Base-by-base conservation (phyloP, 495 filamentous ascomycete genomes). In the Bombardia bombarda region DNA sequence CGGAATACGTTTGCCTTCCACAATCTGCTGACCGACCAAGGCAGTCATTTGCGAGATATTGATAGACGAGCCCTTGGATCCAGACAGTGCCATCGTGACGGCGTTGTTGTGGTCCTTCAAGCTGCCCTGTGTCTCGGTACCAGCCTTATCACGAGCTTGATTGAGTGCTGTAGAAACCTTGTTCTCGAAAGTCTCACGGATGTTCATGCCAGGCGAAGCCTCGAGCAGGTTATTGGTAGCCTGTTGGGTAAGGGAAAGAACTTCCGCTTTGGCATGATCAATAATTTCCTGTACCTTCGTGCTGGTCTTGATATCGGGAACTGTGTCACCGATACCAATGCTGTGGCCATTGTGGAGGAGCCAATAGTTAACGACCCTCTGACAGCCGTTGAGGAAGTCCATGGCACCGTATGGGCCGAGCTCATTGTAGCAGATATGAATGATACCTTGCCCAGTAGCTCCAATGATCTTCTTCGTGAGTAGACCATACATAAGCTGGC, bases 41-140 rank as follows among this genome's bases (percentile, higher is more conserved):
- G 93, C 90, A 37, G 88, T 90, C 92, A 99, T 99, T 64, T 99
- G 92, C 14, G 93, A 95, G 51, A 99, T 97, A 61, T 99, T 99
- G 68, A 97, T 97, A 3, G 86, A 86, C 4, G 92, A 95, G 51
- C 92, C 92, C 70, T 99, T 99, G 45, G 93, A 97, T 52, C 92
- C 92, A 47, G 90, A 94, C 21, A 79, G 75, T 46, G 92, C 88
- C 90, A 96, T 99, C 50, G 88, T 85, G 32, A 92, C 84, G 37
- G 89, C 90, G 47, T 95, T 95, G 73, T 99, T 99, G 46, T 82
- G 58, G 68, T 94, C 90, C 70, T 95, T 97, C 55, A 97, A 68
- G 71, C 84, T 87, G 60, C 87, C 80, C 60, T 92, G 84, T 0
- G 92, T 92, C 28, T 78, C 78, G n/a, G 81, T 87, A 75, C 92